Conservation (phyloP, 164 flowering plant genomes). For the Tinospora cordifolia region DNA sequence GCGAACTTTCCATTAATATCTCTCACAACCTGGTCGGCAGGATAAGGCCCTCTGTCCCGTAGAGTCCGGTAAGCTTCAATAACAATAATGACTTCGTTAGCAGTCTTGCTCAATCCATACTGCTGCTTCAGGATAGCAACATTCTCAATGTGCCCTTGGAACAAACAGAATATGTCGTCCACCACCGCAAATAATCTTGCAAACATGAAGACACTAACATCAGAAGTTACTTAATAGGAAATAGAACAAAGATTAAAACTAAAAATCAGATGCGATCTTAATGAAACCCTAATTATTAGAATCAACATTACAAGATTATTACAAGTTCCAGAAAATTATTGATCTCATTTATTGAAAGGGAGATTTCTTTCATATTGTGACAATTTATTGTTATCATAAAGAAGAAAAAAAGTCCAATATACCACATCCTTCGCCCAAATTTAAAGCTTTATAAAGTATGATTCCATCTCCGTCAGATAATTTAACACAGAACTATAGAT, state of each 20-base stretch:
- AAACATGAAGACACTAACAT: background rate
- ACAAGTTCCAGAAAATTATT: too few relatives aligned
- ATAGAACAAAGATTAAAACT: background rate
- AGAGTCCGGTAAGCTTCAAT: slow-evolving; percentile 91
- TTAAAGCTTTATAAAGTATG: too few relatives aligned
- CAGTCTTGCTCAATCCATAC: slow-evolving; percentile 78
- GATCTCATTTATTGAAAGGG: background rate
- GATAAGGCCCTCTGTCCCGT: slow-evolving; percentile 95
- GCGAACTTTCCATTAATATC: slow-evolving; percentile 79
- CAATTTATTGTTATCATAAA: background rate
- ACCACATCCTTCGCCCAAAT: too few relatives aligned
- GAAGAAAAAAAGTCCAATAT: too few relatives aligned
- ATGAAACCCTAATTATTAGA: background rate
- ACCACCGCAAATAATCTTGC: slow-evolving; percentile 73
- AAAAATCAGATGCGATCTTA: background rate
- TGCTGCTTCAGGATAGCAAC: slow-evolving; percentile 81
- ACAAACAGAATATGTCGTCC: slow-evolving; percentile 91
- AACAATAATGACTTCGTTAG: slow-evolving; percentile 74
- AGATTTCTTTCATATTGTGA: background rate
- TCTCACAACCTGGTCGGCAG: slow-evolving; percentile 84
- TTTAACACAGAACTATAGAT: too few relatives aligned
- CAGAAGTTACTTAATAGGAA: background rate
- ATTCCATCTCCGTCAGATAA: too few relatives aligned
- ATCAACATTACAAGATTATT: background rate
- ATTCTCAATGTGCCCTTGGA: slow-evolving; percentile 88